A percentile compares a stretch with the other conserved stretches of the same genome.
Evolutionary conservation across 2,329 filamentous ascomycete genomes (phyloP).

Genomic region (Aulographum hederae): DNA sequence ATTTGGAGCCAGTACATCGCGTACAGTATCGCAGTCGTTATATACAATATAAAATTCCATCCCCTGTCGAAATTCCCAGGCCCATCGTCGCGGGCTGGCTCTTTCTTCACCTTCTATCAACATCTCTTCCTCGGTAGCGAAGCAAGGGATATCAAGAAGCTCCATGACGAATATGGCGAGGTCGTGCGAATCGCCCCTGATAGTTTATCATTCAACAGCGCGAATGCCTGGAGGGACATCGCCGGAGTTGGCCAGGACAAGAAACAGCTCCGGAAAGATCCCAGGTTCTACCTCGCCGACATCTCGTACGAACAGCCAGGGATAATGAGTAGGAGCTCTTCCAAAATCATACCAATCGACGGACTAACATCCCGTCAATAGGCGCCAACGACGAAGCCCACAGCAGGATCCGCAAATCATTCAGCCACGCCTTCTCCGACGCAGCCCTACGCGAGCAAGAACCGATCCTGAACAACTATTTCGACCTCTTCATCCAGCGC

Average conservation of each 20-base stretch:
- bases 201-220: slow-evolving; percentile 12
- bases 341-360: too few species aligned
- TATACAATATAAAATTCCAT: too few species aligned
- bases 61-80: too few species aligned
- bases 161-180: slow-evolving; percentile 16
- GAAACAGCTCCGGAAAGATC: not conserved
- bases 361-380: too few species aligned
- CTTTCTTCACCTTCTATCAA: too few species aligned
- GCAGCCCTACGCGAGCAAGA: slow-evolving; percentile 4
- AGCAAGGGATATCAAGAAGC: too few species aligned
- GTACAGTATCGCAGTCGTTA: too few species aligned
- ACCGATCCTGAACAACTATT: slow-evolving; percentile 4
- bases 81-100: too few species aligned
- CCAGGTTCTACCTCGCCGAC: slow-evolving; percentile 1
- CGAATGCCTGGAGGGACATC: slow-evolving; percentile 15
- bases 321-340: too few species aligned
- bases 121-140: too few species aligned
- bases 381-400: slow-evolving; percentile 3
- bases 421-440: slow-evolving; percentile 1
- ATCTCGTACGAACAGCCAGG: too few species aligned
- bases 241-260: slow-evolving; percentile 6
- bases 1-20: too few species aligned
- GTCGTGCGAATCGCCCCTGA: slow-evolving; percentile 17
- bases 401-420: not conserved
- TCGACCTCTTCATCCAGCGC: slow-evolving; percentile 5